These are phyloP conservation scores for Wickerhamiella occidentalis DNA, from an alignment of 805 yeast species.

Conservation along the genomic window DNA sequence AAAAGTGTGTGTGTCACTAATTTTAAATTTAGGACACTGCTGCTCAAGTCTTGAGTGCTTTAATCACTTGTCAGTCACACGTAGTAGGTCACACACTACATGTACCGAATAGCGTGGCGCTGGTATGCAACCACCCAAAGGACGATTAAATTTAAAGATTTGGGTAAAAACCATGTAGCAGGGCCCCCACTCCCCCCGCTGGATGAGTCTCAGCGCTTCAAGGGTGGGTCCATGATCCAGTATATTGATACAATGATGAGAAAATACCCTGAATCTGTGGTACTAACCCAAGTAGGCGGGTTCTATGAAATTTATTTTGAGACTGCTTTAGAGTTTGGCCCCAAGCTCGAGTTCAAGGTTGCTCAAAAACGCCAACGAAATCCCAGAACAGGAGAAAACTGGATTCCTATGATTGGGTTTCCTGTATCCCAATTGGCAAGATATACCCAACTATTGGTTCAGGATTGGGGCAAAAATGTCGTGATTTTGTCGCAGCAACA, in stretches of 20 bases:
- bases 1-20: too few species aligned
- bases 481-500: conserved; percentile 54
- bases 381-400: conserved; percentile 24
- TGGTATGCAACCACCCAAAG: background rate
- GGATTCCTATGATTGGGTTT: conserved; percentile 71
- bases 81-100: too few species aligned
- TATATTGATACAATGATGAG: conserved; percentile 30
- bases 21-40: too few species aligned
- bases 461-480: conserved; percentile 56
- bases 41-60: too few species aligned
- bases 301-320: conserved; percentile 56
- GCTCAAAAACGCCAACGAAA: conserved; percentile 35
- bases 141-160: background rate
- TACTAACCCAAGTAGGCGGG: conserved; percentile 27
- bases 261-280: conserved; percentile 40
- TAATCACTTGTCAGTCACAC: too few species aligned
- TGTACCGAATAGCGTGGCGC: too few species aligned
- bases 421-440: conserved; percentile 62
- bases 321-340: conserved; percentile 67
- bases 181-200: background rate
- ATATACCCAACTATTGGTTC: conserved; percentile 62
- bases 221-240: conserved; percentile 15
- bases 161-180: background rate
- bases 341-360: conserved; percentile 56
- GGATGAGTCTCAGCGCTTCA: background rate